Percentiles rank a stretch among this genome's conserved stretches.
These are phyloP conservation scores for Metschnikowia chrysomelidarum DNA, from an alignment of 805 yeast genomes.

Conservation along the genomic window DNA sequence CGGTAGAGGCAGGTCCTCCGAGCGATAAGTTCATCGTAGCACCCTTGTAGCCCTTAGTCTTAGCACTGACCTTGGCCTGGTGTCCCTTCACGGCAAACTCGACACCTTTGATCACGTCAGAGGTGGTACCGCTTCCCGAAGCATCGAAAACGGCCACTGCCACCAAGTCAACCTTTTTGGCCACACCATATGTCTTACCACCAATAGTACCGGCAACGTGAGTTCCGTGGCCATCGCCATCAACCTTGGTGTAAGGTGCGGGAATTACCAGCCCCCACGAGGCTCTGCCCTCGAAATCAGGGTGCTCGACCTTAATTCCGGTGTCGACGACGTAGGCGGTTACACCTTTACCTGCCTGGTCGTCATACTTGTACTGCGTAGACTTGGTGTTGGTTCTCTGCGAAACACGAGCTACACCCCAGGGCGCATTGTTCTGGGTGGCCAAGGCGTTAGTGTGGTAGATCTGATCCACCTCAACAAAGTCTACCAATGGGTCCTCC, in stretches of 20 bases:
- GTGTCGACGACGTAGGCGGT: constrained; percentile 88
- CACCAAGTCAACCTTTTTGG: constrained; percentile 72
- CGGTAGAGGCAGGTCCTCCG: constrained; percentile 88
- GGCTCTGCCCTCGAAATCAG: constrained; percentile 38
- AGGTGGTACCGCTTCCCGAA: constrained; percentile 78
- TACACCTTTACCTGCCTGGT: constrained; percentile 76
- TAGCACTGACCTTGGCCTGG: constrained; percentile 48
- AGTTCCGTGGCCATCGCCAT: constrained; percentile 93
- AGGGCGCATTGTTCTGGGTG: constrained; percentile 80
- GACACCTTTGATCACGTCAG: constrained; percentile 81
- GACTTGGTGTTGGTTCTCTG: constrained; percentile 47
- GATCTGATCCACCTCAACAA: constrained; percentile 24
- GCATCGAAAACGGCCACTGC: constrained; percentile 82
- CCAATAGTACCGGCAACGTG: constrained; percentile 95
- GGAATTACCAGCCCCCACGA: constrained; percentile 68
- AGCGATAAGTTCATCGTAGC: constrained; percentile 90
- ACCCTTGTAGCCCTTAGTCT: constrained; percentile 70
- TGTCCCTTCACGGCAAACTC: constrained; percentile 80
- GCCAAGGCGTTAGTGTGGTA: constrained; percentile 41
- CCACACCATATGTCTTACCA: constrained; percentile 75
- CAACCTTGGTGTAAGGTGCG: constrained; percentile 66
- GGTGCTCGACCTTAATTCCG: constrained; percentile 54
- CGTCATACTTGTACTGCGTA: constrained; percentile 55
- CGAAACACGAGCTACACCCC: constrained; percentile 91
- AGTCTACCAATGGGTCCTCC: constrained; percentile 18